Percentiles rank a stretch among this genome's conserved stretches.
Conservation (phyloP, 495 filamentous ascomycete genomes). For the Penicillium silybi region DNA sequence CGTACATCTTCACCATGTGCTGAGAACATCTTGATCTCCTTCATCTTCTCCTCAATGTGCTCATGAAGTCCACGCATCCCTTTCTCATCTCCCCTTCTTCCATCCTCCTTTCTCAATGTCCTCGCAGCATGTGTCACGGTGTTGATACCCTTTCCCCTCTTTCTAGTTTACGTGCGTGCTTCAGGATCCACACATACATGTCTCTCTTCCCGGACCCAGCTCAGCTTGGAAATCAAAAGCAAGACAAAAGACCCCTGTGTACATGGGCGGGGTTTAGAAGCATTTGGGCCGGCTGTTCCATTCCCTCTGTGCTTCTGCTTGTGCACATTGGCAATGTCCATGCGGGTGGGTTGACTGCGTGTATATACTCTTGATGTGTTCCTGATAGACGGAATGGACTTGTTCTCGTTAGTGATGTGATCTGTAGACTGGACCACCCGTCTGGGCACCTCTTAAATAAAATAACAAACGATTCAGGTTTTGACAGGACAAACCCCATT, state of each 20-base stretch:
- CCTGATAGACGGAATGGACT: constrained; percentile 36
- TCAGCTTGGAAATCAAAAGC: constrained; percentile 8
- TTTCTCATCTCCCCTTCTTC: constrained; percentile 20
- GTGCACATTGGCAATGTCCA: neutral
- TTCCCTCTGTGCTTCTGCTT: neutral
- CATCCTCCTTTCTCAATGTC: constrained; percentile 16
- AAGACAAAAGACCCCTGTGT: constrained; percentile 4
- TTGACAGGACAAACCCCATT: no score
- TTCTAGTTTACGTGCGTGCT: constrained; percentile 14
- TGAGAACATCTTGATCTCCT: constrained; percentile 5
- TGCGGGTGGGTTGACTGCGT: constrained; percentile 20
- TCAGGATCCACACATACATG: constrained; percentile 6
- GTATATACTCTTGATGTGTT: constrained; percentile 32
- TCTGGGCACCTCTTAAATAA: no score
- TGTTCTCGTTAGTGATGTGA: constrained; percentile 8
- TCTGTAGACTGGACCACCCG: no score
- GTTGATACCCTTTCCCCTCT: constrained; percentile 44
- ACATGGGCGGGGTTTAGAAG: neutral
- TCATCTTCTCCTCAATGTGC: constrained; percentile 21
- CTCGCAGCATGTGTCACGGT: constrained; percentile 44
- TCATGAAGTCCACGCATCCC: constrained; percentile 37
- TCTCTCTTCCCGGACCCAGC: neutral
- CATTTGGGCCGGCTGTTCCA: constrained; percentile 1
- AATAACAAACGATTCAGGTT: no score
- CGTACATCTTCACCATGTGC: constrained; percentile 1